phyloP scores from a whole-genome alignment of 805 yeast species.

The Ogataea haglerorum region DNA sequence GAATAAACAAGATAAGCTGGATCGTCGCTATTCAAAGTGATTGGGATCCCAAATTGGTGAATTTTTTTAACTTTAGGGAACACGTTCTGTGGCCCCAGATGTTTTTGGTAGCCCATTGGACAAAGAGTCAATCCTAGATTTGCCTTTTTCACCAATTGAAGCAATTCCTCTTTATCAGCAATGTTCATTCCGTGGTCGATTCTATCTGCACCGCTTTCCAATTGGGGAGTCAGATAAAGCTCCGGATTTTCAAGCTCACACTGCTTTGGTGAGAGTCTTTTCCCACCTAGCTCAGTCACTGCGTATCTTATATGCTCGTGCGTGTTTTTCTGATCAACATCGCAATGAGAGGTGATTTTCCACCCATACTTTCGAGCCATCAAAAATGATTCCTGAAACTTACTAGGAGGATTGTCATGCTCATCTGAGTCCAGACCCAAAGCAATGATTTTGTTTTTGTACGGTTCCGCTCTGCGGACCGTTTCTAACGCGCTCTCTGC shows the following conservation, averaged over 20 bases:
- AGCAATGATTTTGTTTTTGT: constrained; percentile 38
- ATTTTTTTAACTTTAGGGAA: constrained; percentile 41
- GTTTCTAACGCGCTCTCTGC: constrained; percentile 38
- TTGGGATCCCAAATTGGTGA: constrained; percentile 36
- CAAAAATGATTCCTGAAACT: constrained; percentile 38
- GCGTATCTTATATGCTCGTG: constrained; percentile 34
- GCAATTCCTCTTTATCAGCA: constrained; percentile 32
- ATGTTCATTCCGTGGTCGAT: constrained; percentile 46
- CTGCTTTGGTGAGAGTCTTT: no score
- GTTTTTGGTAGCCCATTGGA: constrained; percentile 36
- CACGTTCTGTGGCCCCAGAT: constrained; percentile 31
- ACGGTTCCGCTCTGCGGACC: constrained; percentile 32
- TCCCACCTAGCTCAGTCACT: constrained; percentile 17
- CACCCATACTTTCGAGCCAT: constrained; percentile 34
- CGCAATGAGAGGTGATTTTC: constrained; percentile 41
- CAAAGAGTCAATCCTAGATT: constrained; percentile 39
- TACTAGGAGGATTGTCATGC: constrained; percentile 41
- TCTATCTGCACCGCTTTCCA: constrained; percentile 33
- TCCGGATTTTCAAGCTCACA: no score
- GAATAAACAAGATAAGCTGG: constrained; percentile 43
- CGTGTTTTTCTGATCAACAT: constrained; percentile 46
- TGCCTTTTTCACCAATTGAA: constrained; percentile 34
- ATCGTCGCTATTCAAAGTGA: constrained; percentile 39
- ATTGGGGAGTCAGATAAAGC: constrained; percentile 11
- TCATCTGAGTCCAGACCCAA: constrained; percentile 45